Percentiles rank a stretch among this genome's conserved stretches.
These are phyloP conservation scores for Simplicillium sp. DNA, from an alignment of 2,329 filamentous ascomycete genomes.

Conservation along the genomic window DNA sequence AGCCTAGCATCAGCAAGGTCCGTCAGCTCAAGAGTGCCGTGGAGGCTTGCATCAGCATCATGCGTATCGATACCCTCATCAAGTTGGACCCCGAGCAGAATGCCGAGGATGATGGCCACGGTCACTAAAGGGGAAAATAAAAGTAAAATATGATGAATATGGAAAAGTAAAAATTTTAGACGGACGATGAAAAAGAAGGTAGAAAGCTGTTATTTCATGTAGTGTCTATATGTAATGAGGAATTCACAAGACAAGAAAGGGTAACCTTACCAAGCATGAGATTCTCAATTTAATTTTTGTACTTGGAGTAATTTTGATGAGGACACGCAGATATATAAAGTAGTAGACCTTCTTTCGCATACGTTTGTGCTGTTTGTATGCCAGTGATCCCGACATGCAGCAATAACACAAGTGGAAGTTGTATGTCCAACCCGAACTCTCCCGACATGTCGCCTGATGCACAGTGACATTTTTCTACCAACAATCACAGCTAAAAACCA, in stretches of 20 bases:
- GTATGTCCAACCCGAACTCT: too few species aligned
- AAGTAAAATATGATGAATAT: conserved; percentile 9
- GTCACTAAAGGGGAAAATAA: conserved; percentile 47
- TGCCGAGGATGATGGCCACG: conserved; percentile 69
- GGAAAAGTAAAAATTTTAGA: background rate
- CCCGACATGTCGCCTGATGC: too few species aligned
- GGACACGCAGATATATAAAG: conserved; percentile 1
- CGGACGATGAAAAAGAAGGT: background rate
- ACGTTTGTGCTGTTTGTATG: too few species aligned
- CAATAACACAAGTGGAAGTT: too few species aligned
- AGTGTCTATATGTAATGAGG: too few species aligned
- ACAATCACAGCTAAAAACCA: too few species aligned
- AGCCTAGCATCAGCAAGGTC: conserved; percentile 97
- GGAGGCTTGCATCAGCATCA: conserved; percentile 96
- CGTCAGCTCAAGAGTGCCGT: conserved; percentile 97
- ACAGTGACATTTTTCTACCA: too few species aligned
- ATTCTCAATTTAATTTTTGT: too few species aligned
- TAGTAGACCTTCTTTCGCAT: background rate
- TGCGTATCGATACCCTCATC: conserved; percentile 98
- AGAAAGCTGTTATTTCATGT: background rate
- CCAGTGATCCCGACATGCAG: too few species aligned
- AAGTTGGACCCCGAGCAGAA: conserved; percentile 88
- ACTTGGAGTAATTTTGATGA: too few species aligned
- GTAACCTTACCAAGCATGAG: too few species aligned
- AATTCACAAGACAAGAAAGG: too few species aligned